Conservation (phyloP, 495 filamentous ascomycete species). For the Chaetomium tenue region DNA sequence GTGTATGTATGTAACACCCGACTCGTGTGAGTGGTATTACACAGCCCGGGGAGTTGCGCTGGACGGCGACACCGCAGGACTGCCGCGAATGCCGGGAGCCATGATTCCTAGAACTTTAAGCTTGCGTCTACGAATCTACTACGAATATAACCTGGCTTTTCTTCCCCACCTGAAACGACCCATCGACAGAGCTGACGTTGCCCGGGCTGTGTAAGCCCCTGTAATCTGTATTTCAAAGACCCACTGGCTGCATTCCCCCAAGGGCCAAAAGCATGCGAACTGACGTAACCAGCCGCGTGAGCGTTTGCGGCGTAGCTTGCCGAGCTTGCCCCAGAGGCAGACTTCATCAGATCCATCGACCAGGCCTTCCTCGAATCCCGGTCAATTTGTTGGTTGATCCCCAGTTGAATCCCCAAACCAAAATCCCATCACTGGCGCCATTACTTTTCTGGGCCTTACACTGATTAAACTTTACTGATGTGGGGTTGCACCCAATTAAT, state of each 20-base stretch:
- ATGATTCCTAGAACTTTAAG: too few relatives aligned
- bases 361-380: neutral
- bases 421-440: neutral
- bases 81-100: too few relatives aligned
- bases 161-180: neutral
- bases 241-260: too few relatives aligned
- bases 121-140: too few relatives aligned
- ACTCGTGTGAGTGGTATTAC: neutral
- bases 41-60: neutral
- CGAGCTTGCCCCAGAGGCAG: slow-evolving; percentile 15
- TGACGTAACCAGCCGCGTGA: slow-evolving; percentile 36
- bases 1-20: neutral
- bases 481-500: neutral
- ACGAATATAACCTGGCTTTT: too few relatives aligned
- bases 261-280: slow-evolving; percentile 1
- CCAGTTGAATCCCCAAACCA: too few relatives aligned
- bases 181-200: neutral
- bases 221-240: neutral
- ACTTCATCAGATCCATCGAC: neutral
- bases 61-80: neutral
- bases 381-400: neutral
- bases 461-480: neutral
- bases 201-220: neutral
- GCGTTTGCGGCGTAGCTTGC: slow-evolving; percentile 27
- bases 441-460: neutral